Evolutionary conservation across 768 basidiomycete genomes (phyloP).

Genomic region (Amanita muscaria): DNA sequence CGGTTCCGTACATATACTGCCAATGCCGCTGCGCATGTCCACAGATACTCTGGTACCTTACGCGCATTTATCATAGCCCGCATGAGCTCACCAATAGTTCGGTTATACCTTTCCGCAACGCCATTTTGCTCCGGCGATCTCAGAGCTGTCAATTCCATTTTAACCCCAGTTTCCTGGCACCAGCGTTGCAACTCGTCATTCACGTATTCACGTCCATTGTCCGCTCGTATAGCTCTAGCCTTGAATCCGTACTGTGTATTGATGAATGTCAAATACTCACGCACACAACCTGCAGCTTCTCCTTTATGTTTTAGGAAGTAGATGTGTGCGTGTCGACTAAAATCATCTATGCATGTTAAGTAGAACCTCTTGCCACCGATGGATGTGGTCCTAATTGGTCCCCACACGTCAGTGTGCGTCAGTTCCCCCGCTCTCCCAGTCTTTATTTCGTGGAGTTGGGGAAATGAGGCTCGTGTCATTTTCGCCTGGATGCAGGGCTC

Average conservation of each 20-base stretch:
- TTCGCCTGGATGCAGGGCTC: too few species aligned
- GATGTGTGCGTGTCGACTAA: too few species aligned
- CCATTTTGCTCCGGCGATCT: slow-evolving; percentile 24
- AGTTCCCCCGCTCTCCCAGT: not conserved
- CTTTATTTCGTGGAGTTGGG: too few species aligned
- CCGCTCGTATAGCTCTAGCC: slow-evolving; percentile 11
- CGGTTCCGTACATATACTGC: slow-evolving; percentile 18
- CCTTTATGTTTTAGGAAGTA: not conserved
- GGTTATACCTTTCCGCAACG: slow-evolving; percentile 22
- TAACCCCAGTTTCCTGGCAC: slow-evolving; percentile 16
- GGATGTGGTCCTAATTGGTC: too few species aligned
- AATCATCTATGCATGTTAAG: too few species aligned
- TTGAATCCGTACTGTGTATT: slow-evolving; percentile 13
- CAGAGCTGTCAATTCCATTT: slow-evolving; percentile 18
- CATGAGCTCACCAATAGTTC: slow-evolving; percentile 14
- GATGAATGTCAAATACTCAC: slow-evolving; percentile 1
- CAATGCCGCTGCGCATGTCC: slow-evolving; percentile 13
- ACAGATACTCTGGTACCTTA: slow-evolving; percentile 14
- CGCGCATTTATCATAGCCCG: slow-evolving; percentile 16
- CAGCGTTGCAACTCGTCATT: slow-evolving; percentile 12
- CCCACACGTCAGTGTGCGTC: slow-evolving; percentile 10
- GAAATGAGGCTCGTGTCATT: too few species aligned
- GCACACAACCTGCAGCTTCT: not conserved
- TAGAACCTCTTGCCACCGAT: not conserved
- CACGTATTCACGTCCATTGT: slow-evolving; percentile 19